phyloP scores from a whole-genome alignment of 2,329 filamentous ascomycete species.

The Arthrobotrys entomopaga region DNA sequence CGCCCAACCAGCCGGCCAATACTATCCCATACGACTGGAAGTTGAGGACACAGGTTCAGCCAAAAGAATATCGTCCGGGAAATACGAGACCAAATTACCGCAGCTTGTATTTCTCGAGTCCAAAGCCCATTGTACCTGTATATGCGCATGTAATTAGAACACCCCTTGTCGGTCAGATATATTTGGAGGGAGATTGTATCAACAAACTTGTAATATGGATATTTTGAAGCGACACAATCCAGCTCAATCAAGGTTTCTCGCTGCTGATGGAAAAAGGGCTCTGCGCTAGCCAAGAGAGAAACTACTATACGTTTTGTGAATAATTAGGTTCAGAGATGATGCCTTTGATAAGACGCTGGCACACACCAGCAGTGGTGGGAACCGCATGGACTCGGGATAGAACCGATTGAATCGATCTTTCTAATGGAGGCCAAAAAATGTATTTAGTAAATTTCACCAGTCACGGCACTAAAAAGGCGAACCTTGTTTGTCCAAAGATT shows the following conservation, averaged over 20 bases:
- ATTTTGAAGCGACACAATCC: conserved; percentile 77
- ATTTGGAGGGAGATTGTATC: neutral
- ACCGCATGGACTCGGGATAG: conserved; percentile 92
- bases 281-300: conserved; percentile 74
- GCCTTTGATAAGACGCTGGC: neutral
- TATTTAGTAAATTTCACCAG: too few relatives aligned
- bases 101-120: conserved; percentile 83
- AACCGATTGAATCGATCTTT: conserved; percentile 80
- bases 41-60: neutral
- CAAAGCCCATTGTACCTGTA: conserved; percentile 81
- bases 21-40: conserved; percentile 69
- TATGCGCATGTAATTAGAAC: neutral
- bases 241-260: conserved; percentile 77
- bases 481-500: conserved; percentile 82
- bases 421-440: conserved; percentile 61
- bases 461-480: conserved; percentile 20
- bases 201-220: conserved; percentile 93
- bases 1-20: conserved; percentile 80
- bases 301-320: conserved; percentile 74
- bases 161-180: neutral
- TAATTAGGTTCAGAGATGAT: conserved; percentile 12
- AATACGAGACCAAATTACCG: conserved; percentile 65
- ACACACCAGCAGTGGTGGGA: conserved; percentile 71
- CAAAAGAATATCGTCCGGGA: too few relatives aligned
- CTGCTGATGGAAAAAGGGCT: conserved; percentile 76